Evolutionary conservation across 2,329 filamentous ascomycete species (phyloP), one percentile per base, ranked within the genome.

Genomic region (Nakataea oryzae): DNA sequence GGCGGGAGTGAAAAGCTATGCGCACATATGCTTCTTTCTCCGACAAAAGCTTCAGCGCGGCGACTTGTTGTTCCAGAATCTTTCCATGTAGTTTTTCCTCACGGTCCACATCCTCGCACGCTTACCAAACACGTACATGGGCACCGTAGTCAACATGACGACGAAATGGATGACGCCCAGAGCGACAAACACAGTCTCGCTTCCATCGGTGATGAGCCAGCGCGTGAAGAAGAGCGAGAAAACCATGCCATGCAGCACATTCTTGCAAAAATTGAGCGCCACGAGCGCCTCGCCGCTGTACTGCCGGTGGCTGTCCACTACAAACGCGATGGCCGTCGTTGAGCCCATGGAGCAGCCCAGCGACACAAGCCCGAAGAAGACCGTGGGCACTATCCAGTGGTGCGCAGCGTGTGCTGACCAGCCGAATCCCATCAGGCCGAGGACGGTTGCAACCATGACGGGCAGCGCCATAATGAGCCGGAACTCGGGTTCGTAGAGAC

Each of bases 121-220:
- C 80, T 97, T 97, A 24, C 93, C 93, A 70, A 86, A 97, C 26
- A 97, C 90, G 72, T 95, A 97, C 89, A 97, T 91, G 0, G 93
- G 93, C 62, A 97, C 87, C 1, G 91, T 89, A 61, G 81, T 85
- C 3, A 91, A 69, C 72, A 96, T 79, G 62, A 88, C 83, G 14
- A 85, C 84, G 41, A 97, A 74, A 74, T 97, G 93, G 30, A 97
- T 95, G 29, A 92, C 81, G 3, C 93, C 93, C 61, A 97, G 82
- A 69, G 87, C 90, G 57, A 96, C 76, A 70, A 90, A 97, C 0
- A 96, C 91, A 13, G 77, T 81, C 74, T 88, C 91, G 13, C 89
- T 81, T 0, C 93, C 93, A 63, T 91, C 87, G 1, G 75, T 72
- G 34, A 89, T 82, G 27, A 97, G 78, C 93, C 93, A 97, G 62